Percentiles rank a stretch among this genome's conserved stretches.
These are phyloP conservation scores for Claviceps paspali DNA, from an alignment of 2,329 filamentous ascomycete species.

Conservation along the genomic window DNA sequence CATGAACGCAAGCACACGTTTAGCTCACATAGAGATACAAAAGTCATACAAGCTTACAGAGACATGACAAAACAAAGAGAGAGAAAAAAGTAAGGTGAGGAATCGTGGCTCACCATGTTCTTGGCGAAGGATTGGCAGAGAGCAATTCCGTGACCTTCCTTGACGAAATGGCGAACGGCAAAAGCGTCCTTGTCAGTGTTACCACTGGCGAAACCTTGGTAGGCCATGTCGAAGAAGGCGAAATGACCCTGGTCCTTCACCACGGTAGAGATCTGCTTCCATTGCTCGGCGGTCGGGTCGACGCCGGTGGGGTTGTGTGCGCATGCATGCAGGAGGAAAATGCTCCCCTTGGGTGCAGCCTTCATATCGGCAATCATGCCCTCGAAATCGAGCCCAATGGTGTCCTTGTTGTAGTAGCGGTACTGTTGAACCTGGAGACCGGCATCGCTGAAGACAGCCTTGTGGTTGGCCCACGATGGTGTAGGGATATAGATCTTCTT, in stretches of 20 bases:
- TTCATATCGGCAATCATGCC: conserved; percentile 86
- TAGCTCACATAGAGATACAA: not conserved
- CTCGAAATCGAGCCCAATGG: conserved; percentile 93
- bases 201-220: conserved; percentile 93
- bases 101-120: conserved; percentile 63
- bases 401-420: conserved; percentile 98
- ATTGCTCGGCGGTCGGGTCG: conserved; percentile 83
- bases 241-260: conserved; percentile 81
- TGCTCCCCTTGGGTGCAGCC: conserved; percentile 68
- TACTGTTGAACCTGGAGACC: conserved; percentile 88
- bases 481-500: conserved; percentile 96
- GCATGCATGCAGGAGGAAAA: conserved; percentile 90
- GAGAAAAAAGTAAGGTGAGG: not conserved
- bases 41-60: no score
- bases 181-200: conserved; percentile 88
- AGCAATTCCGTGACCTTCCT: conserved; percentile 76
- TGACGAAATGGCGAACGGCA: conserved; percentile 82
- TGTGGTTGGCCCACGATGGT: conserved; percentile 97
- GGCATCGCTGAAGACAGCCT: conserved; percentile 86
- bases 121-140: conserved; percentile 94
- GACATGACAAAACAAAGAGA: not conserved
- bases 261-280: conserved; percentile 75
- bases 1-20: not conserved
- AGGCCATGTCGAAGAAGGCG: conserved; percentile 98
- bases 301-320: conserved; percentile 97